Evolutionary conservation across 2,329 filamentous ascomycete genomes (phyloP).

Genomic region (Hypoxylon sp.): DNA sequence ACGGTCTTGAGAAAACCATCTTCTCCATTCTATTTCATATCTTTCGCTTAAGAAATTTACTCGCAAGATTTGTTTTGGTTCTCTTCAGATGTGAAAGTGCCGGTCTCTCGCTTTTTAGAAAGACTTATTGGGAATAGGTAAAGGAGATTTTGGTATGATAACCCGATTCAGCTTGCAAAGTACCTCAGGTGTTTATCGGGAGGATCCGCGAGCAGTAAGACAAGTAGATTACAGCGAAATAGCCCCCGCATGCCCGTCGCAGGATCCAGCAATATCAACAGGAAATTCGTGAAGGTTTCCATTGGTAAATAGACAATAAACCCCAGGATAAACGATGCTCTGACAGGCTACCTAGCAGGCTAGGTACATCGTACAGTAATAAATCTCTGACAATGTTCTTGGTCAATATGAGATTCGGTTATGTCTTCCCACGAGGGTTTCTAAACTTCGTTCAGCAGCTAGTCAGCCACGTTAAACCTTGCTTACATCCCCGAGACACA

Average conservation of each 20-base stretch:
- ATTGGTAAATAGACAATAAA: not conserved
- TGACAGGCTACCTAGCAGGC: no score
- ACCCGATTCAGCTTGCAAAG: no score
- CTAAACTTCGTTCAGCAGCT: not conserved
- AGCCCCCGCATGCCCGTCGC: not conserved
- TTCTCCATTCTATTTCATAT: not conserved
- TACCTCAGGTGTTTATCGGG: no score
- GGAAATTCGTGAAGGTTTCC: not conserved
- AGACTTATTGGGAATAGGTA: no score
- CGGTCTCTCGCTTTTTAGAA: not conserved
- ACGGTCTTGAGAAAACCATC: not conserved
- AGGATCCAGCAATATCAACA: not conserved
- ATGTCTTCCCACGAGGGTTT: not conserved
- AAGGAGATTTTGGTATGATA: no score
- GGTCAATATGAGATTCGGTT: not conserved
- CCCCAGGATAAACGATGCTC: not conserved
- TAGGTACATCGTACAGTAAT: not conserved
- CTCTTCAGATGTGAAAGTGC: not conserved
- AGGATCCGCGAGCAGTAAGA: no score
- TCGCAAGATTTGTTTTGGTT: not conserved
- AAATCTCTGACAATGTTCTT: not conserved
- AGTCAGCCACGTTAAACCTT: not conserved
- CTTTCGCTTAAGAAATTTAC: not conserved
- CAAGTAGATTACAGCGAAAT: no score
- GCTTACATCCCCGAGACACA: constrained; percentile 11